Evolutionary conservation across 1,284 basidiomycete genomes (phyloP).

Genomic region (Fomes fomentarius): DNA sequence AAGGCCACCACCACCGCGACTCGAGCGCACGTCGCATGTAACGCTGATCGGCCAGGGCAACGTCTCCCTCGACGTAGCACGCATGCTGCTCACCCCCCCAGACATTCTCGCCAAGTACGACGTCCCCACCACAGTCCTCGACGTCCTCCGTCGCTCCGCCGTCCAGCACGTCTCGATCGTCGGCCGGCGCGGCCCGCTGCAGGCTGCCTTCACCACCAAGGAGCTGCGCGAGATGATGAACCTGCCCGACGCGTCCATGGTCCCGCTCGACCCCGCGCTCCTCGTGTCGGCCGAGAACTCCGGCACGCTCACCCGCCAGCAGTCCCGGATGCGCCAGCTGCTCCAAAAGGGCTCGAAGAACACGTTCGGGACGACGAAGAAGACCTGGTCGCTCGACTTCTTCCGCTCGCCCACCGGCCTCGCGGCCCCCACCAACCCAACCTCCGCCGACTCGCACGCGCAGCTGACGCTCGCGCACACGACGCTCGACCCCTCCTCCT

Average conservation of each 20-base stretch:
- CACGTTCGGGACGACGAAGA: slow-evolving; percentile 48
- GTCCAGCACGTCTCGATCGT: slow-evolving; percentile 85
- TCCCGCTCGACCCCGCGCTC: slow-evolving; percentile 54
- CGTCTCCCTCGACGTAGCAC: slow-evolving; percentile 92
- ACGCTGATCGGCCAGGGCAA: slow-evolving; percentile 95
- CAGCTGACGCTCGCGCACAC: slow-evolving; percentile 64
- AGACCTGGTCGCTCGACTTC: slow-evolving; percentile 84
- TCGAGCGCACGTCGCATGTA: slow-evolving; percentile 70
- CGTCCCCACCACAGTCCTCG: slow-evolving; percentile 78
- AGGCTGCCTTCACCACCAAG: slow-evolving; percentile 94
- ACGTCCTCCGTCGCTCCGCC: slow-evolving; percentile 62
- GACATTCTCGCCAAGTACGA: slow-evolving; percentile 76
- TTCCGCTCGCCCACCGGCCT: slow-evolving; percentile 72
- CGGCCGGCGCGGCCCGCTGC: slow-evolving; percentile 85
- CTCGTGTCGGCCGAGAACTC: slow-evolving; percentile 41
- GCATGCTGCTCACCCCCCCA: slow-evolving; percentile 81
- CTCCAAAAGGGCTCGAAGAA: slow-evolving; percentile 70
- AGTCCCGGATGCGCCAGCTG: slow-evolving; percentile 67
- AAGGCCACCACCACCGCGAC: slow-evolving; percentile 54
- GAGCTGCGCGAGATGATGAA: slow-evolving; percentile 92
- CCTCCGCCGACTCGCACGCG: slow-evolving; percentile 25
- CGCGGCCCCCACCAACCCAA: slow-evolving; percentile 44
- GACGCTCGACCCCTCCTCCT: slow-evolving; percentile 50
- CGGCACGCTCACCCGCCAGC: slow-evolving; percentile 58
- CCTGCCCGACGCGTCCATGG: slow-evolving; percentile 73